Evolutionary conservation across 2,329 filamentous ascomycete species (phyloP).

Genomic region (Paracamarosporium sp.): DNA sequence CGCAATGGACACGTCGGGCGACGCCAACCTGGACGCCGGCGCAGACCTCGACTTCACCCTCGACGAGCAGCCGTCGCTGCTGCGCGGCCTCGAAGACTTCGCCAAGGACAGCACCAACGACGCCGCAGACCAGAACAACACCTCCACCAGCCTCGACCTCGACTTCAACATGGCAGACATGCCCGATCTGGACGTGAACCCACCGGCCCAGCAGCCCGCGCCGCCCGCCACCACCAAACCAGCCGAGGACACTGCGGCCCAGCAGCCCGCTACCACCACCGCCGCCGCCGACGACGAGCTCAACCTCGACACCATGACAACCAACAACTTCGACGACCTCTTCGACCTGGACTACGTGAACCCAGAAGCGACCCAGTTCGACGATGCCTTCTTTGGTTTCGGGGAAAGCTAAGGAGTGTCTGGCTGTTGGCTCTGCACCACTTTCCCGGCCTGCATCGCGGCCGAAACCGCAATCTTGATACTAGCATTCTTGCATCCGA

Average conservation of each 20-base stretch:
- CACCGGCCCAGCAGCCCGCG: constrained; percentile 13
- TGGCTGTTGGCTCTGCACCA: no score
- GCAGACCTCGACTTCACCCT: constrained; percentile 40
- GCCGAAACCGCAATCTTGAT: no score
- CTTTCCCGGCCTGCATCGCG: no score
- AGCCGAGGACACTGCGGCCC: constrained; percentile 12
- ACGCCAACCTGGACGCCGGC: constrained; percentile 31
- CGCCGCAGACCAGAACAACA: constrained; percentile 15
- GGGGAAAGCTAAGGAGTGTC: constrained; percentile 16
- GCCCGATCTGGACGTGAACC: constrained; percentile 26
- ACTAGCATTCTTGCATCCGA: not conserved
- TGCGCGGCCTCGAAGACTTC: constrained; percentile 46
- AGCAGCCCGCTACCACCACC: constrained; percentile 9
- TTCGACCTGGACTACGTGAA: constrained; percentile 45
- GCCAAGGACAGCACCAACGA: constrained; percentile 33
- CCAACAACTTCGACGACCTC: constrained; percentile 42
- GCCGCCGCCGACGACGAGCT: no score
- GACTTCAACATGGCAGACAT: constrained; percentile 42
- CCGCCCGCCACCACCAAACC: constrained; percentile 20
- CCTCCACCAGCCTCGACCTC: constrained; percentile 26
- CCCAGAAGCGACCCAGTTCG: constrained; percentile 43
- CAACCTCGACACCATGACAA: constrained; percentile 35
- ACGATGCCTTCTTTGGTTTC: constrained; percentile 48
- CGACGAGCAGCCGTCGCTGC: constrained; percentile 37
- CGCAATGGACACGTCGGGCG: constrained; percentile 29